phyloP scores from a whole-genome alignment of 352 stramenopile genomes.

The Globisporangium barbulae region DNA sequence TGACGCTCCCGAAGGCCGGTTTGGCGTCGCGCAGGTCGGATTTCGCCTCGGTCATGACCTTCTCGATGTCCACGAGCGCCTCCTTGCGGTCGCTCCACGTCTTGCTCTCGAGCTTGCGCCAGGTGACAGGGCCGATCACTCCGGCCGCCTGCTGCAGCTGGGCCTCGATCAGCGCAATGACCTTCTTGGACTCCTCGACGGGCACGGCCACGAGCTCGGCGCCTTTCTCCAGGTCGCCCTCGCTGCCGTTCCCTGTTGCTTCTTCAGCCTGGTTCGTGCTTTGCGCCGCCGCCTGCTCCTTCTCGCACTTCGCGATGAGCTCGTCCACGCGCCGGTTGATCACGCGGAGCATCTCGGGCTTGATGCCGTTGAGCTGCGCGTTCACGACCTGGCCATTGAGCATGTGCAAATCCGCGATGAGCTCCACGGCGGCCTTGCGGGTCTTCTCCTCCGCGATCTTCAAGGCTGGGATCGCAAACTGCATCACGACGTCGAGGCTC shows the following conservation, averaged over 20 bases:
- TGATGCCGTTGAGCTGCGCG: slow-evolving; percentile 40
- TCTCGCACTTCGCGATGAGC: slow-evolving; percentile 39
- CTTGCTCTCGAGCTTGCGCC: slow-evolving; percentile 79
- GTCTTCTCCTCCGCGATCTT: slow-evolving; percentile 81
- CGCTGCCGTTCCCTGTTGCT: slow-evolving; percentile 1
- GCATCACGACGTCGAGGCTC: slow-evolving; percentile 57
- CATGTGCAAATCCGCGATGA: slow-evolving; percentile 62
- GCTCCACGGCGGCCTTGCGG: slow-evolving; percentile 57
- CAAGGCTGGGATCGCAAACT: slow-evolving; percentile 67
- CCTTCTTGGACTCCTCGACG: slow-evolving; percentile 47
- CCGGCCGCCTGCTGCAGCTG: slow-evolving; percentile 34
- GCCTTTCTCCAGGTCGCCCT: slow-evolving; percentile 25
- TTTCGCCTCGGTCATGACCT: slow-evolving; percentile 63
- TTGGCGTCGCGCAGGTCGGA: slow-evolving; percentile 66
- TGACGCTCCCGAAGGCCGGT: slow-evolving; percentile 49
- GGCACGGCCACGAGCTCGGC: slow-evolving; percentile 37
- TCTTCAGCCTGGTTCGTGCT: slow-evolving; percentile 51
- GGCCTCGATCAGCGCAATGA: slow-evolving; percentile 39
- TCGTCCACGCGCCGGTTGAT: slow-evolving; percentile 78
- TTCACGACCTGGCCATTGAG: slow-evolving; percentile 33
- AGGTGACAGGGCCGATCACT: slow-evolving; percentile 60
- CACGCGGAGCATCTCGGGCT: slow-evolving; percentile 75
- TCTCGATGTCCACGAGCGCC: slow-evolving; percentile 71
- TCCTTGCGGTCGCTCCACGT: slow-evolving; percentile 84
- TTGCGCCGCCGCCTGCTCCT: slow-evolving; percentile 28